A percentile compares a stretch with the other conserved stretches of the same genome.
Conservation (phyloP, 2,329 filamentous ascomycete genomes). For the Alternaria sp. region DNA sequence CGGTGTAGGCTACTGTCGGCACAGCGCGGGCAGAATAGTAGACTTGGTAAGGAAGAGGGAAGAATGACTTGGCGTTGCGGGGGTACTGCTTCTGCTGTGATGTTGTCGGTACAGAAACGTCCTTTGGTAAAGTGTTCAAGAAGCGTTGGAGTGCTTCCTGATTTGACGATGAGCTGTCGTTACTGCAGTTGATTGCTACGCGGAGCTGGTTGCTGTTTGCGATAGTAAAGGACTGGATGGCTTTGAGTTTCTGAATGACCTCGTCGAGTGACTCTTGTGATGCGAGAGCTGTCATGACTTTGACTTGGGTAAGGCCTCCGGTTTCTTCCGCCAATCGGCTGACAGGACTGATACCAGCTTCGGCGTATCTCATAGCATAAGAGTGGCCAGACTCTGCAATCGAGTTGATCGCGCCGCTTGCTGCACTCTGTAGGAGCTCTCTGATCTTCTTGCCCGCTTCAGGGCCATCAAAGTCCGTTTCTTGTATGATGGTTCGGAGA, state of each 20-base stretch:
- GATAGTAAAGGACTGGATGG: constrained; percentile 82
- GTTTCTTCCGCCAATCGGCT: constrained; percentile 82
- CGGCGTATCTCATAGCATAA: constrained; percentile 84
- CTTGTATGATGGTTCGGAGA: constrained; percentile 78
- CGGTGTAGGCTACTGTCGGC: constrained; percentile 83
- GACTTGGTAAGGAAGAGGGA: constrained; percentile 94
- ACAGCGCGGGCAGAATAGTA: constrained; percentile 89
- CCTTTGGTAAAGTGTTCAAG: constrained; percentile 65
- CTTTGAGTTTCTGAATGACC: constrained; percentile 82
- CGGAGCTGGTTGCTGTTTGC: constrained; percentile 73
- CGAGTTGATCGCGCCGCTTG: constrained; percentile 88
- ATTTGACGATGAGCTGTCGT: constrained; percentile 75
- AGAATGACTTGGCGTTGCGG: constrained; percentile 75
- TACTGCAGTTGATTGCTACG: constrained; percentile 84
- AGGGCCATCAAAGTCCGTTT: constrained; percentile 88
- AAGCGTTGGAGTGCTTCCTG: constrained; percentile 75
- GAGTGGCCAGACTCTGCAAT: constrained; percentile 90
- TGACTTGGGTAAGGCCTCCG: constrained; percentile 88
- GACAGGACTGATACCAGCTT: constrained; percentile 77
- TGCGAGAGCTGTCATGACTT: constrained; percentile 81
- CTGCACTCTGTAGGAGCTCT: constrained; percentile 84
- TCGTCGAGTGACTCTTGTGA: constrained; percentile 76
- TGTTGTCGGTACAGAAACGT: constrained; percentile 40
- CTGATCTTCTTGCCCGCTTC: constrained; percentile 83
- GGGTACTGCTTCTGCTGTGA: constrained; percentile 49